These are phyloP conservation scores for Pseudozyma hubeiensis DNA, from an alignment of 1,284 basidiomycete species.

Conservation along the genomic window DNA sequence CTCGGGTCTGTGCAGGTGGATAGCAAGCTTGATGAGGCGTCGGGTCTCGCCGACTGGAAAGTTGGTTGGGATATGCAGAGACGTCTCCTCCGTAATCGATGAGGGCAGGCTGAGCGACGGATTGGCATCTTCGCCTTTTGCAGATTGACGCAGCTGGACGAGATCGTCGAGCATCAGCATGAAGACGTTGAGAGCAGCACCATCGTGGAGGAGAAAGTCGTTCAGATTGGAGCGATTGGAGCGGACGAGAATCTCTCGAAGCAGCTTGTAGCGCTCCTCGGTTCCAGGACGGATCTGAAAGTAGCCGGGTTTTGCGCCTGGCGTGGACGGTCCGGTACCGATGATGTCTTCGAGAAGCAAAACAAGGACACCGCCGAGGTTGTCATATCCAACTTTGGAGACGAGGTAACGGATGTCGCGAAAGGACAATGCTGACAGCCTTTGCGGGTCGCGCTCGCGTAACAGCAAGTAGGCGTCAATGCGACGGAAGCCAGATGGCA, in stretches of 20 bases:
- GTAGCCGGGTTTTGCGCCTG: conserved; percentile 20
- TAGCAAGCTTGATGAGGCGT: conserved; percentile 24
- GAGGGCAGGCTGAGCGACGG: neutral
- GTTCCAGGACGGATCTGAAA: conserved; percentile 40
- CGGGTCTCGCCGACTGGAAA: conserved; percentile 39
- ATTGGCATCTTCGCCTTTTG: neutral
- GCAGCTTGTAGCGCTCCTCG: conserved; percentile 32
- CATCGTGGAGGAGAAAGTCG: conserved; percentile 29
- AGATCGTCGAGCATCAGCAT: conserved; percentile 41
- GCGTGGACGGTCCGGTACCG: conserved; percentile 14
- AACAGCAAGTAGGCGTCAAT: conserved; percentile 41
- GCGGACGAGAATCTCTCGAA: conserved; percentile 24
- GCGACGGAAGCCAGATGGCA: conserved; percentile 16
- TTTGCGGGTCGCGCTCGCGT: conserved; percentile 25
- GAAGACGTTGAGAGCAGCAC: conserved; percentile 29
- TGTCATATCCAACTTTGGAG: conserved; percentile 8
- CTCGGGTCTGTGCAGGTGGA: conserved; percentile 24
- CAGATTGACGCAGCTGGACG: conserved; percentile 17
- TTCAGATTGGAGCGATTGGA: conserved; percentile 21
- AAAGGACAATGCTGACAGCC: conserved; percentile 23
- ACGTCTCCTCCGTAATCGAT: neutral
- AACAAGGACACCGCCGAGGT: conserved; percentile 26
- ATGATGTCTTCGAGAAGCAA: conserved; percentile 39
- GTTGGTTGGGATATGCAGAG: conserved; percentile 14
- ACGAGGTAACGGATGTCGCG: conserved; percentile 28